phyloP scores from a whole-genome alignment of 805 yeast genomes.

The Martiniozyma abietophila region DNA sequence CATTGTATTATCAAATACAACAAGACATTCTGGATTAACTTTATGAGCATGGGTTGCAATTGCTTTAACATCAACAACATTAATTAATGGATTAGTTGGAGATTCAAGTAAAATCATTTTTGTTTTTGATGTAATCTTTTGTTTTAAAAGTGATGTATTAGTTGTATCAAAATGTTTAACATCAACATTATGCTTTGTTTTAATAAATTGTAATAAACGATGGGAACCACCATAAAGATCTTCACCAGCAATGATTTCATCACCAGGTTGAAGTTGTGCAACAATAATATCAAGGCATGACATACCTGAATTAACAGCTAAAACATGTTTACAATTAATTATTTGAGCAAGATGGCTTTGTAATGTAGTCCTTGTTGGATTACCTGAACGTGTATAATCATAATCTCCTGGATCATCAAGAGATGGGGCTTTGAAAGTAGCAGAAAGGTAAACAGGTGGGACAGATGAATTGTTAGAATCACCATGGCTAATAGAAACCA shows the following conservation, averaged over 20 bases:
- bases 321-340: slow-evolving; percentile 68
- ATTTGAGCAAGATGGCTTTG: slow-evolving; percentile 71
- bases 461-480: slow-evolving; percentile 76
- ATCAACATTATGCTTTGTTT: slow-evolving; percentile 51
- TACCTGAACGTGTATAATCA: slow-evolving; percentile 87
- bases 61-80: slow-evolving; percentile 69
- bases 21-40: slow-evolving; percentile 55
- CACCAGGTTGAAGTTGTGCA: slow-evolving; percentile 69
- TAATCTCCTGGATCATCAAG: slow-evolving; percentile 48
- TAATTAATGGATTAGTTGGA: slow-evolving; percentile 90
- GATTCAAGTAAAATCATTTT: slow-evolving; percentile 77
- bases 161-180: slow-evolving; percentile 81
- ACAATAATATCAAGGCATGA: slow-evolving; percentile 76
- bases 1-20: slow-evolving; percentile 94
- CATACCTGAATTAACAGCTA: slow-evolving; percentile 89
- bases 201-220: slow-evolving; percentile 66
- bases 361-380: slow-evolving; percentile 79
- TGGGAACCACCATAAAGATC: slow-evolving; percentile 94
- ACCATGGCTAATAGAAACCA: slow-evolving; percentile 48
- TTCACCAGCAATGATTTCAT: slow-evolving; percentile 88
- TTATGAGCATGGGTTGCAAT: slow-evolving; percentile 60
- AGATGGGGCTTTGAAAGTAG: slow-evolving; percentile 83
- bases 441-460: slow-evolving; percentile 85
- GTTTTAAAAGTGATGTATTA: slow-evolving; percentile 47
- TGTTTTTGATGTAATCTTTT: slow-evolving; percentile 48